These are phyloP conservation scores for Hanseniaspora nectarophila DNA, from an alignment of 805 yeast species.

Conservation along the genomic window DNA sequence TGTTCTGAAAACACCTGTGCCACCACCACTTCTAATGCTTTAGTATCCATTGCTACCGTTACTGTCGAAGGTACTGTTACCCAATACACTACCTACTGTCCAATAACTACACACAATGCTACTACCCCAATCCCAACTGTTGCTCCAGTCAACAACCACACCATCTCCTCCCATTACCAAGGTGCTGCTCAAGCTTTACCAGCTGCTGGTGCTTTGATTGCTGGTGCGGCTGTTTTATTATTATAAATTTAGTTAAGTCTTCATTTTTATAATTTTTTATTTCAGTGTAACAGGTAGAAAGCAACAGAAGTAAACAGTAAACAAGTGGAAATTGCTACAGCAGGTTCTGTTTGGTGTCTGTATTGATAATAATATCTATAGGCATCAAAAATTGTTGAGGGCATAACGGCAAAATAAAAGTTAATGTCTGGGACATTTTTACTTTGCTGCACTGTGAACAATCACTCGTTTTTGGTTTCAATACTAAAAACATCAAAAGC, in stretches of 20 bases:
- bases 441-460: too few species aligned
- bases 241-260: conserved; percentile 33
- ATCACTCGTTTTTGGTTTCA: too few species aligned
- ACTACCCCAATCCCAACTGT: conserved; percentile 20
- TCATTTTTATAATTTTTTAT: too few species aligned
- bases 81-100: conserved; percentile 30
- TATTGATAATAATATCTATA: too few species aligned
- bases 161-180: conserved; percentile 18
- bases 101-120: conserved; percentile 26
- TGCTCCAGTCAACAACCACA: conserved; percentile 17
- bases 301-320: too few species aligned
- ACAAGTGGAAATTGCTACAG: too few species aligned
- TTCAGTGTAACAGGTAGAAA: too few species aligned
- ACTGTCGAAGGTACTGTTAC: conserved; percentile 29
- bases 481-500: too few species aligned
- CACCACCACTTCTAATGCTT: conserved; percentile 28
- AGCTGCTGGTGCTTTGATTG: conserved; percentile 39
- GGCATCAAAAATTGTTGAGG: too few species aligned
- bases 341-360: background rate
- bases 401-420: too few species aligned
- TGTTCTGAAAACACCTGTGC: conserved; percentile 28
- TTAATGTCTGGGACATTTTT: too few species aligned
- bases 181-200: conserved; percentile 37
- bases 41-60: conserved; percentile 29
- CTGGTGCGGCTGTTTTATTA: conserved; percentile 40